These are phyloP conservation scores for Rubroshorea leprosula DNA, from an alignment of 345 rosid species.

Conservation along the genomic window DNA sequence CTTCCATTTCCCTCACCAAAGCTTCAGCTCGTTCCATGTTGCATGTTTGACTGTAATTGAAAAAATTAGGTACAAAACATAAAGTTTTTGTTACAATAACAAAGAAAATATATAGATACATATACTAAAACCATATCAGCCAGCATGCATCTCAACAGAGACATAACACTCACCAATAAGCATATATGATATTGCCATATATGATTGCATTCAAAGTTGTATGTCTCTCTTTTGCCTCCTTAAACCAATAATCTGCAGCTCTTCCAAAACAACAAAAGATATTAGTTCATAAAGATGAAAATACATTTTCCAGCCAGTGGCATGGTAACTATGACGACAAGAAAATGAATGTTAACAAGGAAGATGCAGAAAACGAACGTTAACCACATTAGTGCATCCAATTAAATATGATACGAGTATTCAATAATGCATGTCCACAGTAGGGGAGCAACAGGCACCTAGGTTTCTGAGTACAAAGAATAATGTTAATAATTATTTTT, in stretches of 20 bases:
- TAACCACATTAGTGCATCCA: neutral
- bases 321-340: neutral
- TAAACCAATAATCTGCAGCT: constrained; percentile 94
- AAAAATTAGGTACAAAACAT: constrained; percentile 1
- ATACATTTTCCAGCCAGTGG: neutral
- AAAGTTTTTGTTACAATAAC: constrained; percentile 8
- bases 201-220: constrained; percentile 65
- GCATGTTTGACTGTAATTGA: constrained; percentile 52
- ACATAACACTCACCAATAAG: constrained; percentile 55
- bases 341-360: neutral
- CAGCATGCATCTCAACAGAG: constrained; percentile 1
- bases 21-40: constrained; percentile 83
- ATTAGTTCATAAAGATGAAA: constrained; percentile 28
- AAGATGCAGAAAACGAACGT: neutral
- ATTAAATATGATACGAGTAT: no score
- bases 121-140: neutral
- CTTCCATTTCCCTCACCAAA: constrained; percentile 92
- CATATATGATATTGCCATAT: constrained; percentile 86
- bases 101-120: neutral
- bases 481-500: neutral
- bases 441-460: neutral
- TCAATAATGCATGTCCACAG: no score
- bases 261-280: constrained; percentile 52
- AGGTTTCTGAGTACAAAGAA: neutral
- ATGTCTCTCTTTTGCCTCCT: constrained; percentile 67